Evolutionary conservation across 495 filamentous ascomycete species (phyloP), one percentile per base, ranked within the genome.

Genomic region (Podospora didyma): DNA sequence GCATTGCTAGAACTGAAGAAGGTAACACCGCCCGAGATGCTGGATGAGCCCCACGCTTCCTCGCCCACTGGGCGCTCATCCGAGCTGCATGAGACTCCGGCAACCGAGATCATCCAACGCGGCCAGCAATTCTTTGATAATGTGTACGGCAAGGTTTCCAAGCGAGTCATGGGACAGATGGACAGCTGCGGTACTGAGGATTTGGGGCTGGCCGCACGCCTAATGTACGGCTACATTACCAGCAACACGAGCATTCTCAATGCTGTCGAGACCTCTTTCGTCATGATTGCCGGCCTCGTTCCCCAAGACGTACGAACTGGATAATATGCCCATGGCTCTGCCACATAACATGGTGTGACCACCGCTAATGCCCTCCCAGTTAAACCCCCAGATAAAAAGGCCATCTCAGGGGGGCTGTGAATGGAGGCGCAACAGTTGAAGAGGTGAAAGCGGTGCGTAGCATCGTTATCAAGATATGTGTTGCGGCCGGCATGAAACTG

Each of bases 381-480:
- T 82, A 12, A 82, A 82, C 31, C 77, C 79, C 14, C 81, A 84
- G 56, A 55, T 83, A 16, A 82, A n/a, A 82, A 58, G 80, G 81
- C 2, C 81, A 83, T 62, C 65, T 82, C 19, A 73, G 72, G 54
- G 82, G 81, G 7, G 75, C 79, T 2, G 47, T 82, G 19, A 82
- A 82, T 51, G 78, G 77, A 47, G 80, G 79, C 0, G 80, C 76
- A 26, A 79, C 75, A 7, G 67, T 76, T 31, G 77, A 76, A 35
- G 69, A 82, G 60, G 80, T 84, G 1, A 62, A 64, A 53, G 80
- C 82, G 6, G 80, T 83, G 11, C 66, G 82, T 19, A 67, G 75
- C 19, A 50, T 79, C 55, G 75, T 76, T 1, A 73, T 83, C 19
- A 63, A 66, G 42, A 73, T 83, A 19, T 83, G 81, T 57, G 50